Evolutionary conservation across 768 basidiomycete species (phyloP).

Genomic region (Suillus variegatus): DNA sequence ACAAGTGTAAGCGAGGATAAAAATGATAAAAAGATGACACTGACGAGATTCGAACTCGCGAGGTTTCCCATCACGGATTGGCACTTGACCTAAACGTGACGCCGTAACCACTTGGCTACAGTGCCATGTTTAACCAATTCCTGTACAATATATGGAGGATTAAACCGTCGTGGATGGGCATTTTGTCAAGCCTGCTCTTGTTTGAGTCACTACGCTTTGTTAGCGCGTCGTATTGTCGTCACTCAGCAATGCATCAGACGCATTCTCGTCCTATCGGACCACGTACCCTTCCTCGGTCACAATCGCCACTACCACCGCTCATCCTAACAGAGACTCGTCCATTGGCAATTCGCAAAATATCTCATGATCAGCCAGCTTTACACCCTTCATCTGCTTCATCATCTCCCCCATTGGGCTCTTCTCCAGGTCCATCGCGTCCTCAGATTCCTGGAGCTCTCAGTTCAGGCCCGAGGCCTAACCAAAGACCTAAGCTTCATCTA

Average conservation of each 20-base stretch:
- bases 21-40: conserved; percentile 40
- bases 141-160: neutral
- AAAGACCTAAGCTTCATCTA: conserved; percentile 37
- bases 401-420: conserved; percentile 26
- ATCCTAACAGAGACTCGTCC: conserved; percentile 37
- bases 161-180: neutral
- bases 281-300: conserved; percentile 42
- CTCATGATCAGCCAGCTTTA: conserved; percentile 28
- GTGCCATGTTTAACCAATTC: conserved; percentile 31
- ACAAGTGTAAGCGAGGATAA: conserved; percentile 9
- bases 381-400: conserved; percentile 31
- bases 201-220: conserved; percentile 7
- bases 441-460: conserved; percentile 34
- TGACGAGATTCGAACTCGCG: conserved; percentile 64
- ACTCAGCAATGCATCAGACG: conserved; percentile 25
- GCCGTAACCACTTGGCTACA: conserved; percentile 64
- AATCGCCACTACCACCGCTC: conserved; percentile 40
- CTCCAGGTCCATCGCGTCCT: conserved; percentile 33
- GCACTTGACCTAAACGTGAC: conserved; percentile 52
- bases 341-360: conserved; percentile 42
- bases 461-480: conserved; percentile 27
- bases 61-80: conserved; percentile 59
- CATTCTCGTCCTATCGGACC: conserved; percentile 53
- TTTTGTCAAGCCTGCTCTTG: neutral
- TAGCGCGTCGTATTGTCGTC: conserved; percentile 17